A percentile compares a stretch with the other conserved stretches of the same genome.
phyloP scores from a whole-genome alignment of 768 basidiomycete genomes.

The Trametes cingulata region DNA sequence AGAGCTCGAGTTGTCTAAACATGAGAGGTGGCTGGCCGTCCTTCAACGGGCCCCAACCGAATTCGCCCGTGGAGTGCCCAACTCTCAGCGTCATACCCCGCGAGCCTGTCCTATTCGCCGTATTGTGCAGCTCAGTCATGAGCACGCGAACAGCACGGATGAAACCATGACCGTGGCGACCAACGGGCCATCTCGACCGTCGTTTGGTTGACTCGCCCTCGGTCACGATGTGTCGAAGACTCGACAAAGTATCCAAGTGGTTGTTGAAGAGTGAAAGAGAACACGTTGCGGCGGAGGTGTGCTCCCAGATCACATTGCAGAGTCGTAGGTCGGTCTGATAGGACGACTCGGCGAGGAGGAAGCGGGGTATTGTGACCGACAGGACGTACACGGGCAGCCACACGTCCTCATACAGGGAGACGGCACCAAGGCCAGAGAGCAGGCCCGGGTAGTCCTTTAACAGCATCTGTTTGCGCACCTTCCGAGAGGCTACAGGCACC shows the following conservation, averaged over 20 bases:
- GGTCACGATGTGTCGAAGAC: neutral
- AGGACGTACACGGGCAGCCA: slow-evolving; percentile 10
- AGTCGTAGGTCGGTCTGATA: neutral
- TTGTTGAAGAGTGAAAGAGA: slow-evolving; percentile 4
- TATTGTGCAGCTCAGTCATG: neutral
- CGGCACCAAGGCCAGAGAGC: neutral
- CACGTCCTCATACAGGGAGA: neutral
- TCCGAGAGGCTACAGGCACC: neutral
- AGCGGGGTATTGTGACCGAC: neutral
- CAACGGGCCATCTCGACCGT: neutral
- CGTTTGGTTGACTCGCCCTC: neutral
- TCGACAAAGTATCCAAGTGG: neutral
- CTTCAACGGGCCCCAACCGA: too few species aligned
- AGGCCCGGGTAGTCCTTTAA: neutral
- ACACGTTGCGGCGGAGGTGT: neutral
- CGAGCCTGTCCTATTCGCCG: too few species aligned
- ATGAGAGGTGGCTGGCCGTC: too few species aligned
- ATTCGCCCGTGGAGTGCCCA: neutral
- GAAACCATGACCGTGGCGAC: neutral
- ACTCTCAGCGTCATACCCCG: neutral
- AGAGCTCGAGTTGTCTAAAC: too few species aligned
- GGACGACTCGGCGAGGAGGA: neutral
- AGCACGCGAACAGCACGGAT: neutral
- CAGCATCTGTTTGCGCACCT: neutral
- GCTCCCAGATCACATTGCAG: slow-evolving; percentile 3